These are phyloP conservation scores for Pachysandra terminalis DNA, from an alignment of 164 flowering plant species.

Conservation along the genomic window DNA sequence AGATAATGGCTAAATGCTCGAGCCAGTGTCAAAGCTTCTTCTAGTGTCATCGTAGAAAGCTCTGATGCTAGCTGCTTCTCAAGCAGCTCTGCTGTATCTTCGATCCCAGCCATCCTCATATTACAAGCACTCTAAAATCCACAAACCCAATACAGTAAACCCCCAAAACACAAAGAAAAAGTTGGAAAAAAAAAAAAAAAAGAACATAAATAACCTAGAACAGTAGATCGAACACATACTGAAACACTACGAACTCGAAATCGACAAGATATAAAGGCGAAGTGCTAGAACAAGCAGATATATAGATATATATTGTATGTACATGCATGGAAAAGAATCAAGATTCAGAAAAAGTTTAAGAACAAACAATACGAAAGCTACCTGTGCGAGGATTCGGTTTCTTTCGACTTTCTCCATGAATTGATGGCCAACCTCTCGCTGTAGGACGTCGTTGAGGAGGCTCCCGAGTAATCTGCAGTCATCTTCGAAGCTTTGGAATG, in stretches of 20 bases:
- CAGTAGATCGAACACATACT: background rate
- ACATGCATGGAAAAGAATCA: background rate
- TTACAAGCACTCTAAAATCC: conserved; percentile 64
- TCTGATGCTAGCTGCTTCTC: conserved; percentile 79
- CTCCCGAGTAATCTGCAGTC: conserved; percentile 66
- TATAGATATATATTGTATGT: background rate
- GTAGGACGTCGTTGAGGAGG: conserved; percentile 73
- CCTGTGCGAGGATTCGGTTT: conserved; percentile 71
- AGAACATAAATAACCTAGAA: background rate
- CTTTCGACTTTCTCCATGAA: conserved; percentile 68
- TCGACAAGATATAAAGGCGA: background rate
- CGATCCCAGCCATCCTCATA: conserved; percentile 76
- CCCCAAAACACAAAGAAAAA: background rate
- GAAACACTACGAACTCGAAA: background rate
- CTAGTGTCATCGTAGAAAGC: conserved; percentile 70
- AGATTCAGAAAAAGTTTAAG: background rate
- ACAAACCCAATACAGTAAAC: conserved; percentile 5
- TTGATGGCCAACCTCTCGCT: conserved; percentile 51
- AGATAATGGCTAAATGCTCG: conserved; percentile 87
- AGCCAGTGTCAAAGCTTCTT: conserved; percentile 75
- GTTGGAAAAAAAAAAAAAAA: background rate
- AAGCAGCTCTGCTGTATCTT: conserved; percentile 62
- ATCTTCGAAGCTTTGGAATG: conserved; percentile 79
- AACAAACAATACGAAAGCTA: conserved; percentile 4
- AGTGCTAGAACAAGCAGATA: background rate